phyloP scores from a whole-genome alignment of 192 early-diverging fungal genomes.

The Geosiphon pyriformis region DNA sequence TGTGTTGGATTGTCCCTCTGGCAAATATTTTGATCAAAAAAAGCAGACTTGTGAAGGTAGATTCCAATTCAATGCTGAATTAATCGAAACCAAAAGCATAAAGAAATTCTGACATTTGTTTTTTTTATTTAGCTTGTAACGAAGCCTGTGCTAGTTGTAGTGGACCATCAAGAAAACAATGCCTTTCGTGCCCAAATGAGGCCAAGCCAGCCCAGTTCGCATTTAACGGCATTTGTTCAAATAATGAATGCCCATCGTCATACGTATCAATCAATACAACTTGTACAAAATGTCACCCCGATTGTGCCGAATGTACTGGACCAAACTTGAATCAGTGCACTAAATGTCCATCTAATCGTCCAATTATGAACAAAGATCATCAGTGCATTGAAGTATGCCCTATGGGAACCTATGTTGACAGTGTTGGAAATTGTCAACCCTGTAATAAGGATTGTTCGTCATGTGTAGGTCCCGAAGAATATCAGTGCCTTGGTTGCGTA shows the following conservation, averaged over 20 bases:
- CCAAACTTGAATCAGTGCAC: slow-evolving; percentile 12
- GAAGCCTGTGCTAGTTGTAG: background rate
- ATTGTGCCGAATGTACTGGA: slow-evolving; percentile 21
- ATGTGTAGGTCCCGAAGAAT: slow-evolving; percentile 2
- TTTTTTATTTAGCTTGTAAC: background rate
- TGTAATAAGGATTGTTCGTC: slow-evolving; percentile 18
- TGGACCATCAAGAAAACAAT: background rate
- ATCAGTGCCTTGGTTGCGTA: slow-evolving; percentile 22
- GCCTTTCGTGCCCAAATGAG: slow-evolving; percentile 11
- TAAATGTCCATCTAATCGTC: slow-evolving; percentile 22
- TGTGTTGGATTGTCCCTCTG: background rate
- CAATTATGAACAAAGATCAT: slow-evolving; percentile 1
- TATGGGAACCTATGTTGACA: slow-evolving; percentile 8
- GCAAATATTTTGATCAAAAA: background rate
- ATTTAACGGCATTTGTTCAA: slow-evolving; percentile 5
- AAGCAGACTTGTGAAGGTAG: slow-evolving; percentile 1
- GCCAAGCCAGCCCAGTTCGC: background rate
- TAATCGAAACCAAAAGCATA: too few species aligned
- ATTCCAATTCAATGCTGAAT: background rate
- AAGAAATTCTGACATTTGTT: too few species aligned
- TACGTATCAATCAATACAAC: background rate
- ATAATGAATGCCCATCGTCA: background rate
- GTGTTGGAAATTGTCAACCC: background rate
- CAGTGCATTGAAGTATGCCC: slow-evolving; percentile 23
- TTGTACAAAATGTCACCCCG: slow-evolving; percentile 17